Evolutionary conservation across 2,329 filamentous ascomycete genomes (phyloP).

Genomic region (Exophiala dermatitidis): DNA sequence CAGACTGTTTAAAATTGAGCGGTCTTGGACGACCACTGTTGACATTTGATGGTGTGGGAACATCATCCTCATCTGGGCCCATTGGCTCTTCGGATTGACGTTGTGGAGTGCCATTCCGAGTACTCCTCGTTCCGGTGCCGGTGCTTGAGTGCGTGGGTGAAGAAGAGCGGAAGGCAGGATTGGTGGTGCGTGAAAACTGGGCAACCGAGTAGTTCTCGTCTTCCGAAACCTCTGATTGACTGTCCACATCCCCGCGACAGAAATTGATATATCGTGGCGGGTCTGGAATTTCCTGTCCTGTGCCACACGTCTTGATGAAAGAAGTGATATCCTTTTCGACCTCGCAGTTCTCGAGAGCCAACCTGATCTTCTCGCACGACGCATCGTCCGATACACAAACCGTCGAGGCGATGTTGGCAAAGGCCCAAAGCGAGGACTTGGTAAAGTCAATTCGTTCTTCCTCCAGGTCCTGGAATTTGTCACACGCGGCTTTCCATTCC

Average conservation of each 20-base stretch:
- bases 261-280: slow-evolving; percentile 99
- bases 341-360: slow-evolving; percentile 90
- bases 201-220: slow-evolving; percentile 94
- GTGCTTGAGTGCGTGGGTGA: slow-evolving; percentile 88
- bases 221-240: slow-evolving; percentile 72
- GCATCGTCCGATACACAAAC: slow-evolving; percentile 96
- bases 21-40: slow-evolving; percentile 26
- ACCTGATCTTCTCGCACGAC: slow-evolving; percentile 89
- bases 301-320: slow-evolving; percentile 85
- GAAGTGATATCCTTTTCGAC: slow-evolving; percentile 86
- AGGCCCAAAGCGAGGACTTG: slow-evolving; percentile 96
- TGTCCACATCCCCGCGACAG: slow-evolving; percentile 80
- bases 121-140: slow-evolving; percentile 59
- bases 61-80: slow-evolving; percentile 15
- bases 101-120: slow-evolving; percentile 11
- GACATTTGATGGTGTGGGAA: slow-evolving; percentile 17
- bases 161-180: slow-evolving; percentile 89
- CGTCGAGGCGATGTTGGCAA: slow-evolving; percentile 93
- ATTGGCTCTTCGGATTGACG: slow-evolving; percentile 21
- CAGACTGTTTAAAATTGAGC: slow-evolving; percentile 23
- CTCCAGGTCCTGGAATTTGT: slow-evolving; percentile 97
- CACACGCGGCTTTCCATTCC: slow-evolving; percentile 95
- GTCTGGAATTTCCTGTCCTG: slow-evolving; percentile 94
- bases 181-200: slow-evolving; percentile 90
- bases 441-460: slow-evolving; percentile 95